A percentile compares a stretch with the other conserved stretches of the same genome.
Evolutionary conservation across 2,329 filamentous ascomycete species (phyloP).

Genomic region (Ophioceras dolichostomum): DNA sequence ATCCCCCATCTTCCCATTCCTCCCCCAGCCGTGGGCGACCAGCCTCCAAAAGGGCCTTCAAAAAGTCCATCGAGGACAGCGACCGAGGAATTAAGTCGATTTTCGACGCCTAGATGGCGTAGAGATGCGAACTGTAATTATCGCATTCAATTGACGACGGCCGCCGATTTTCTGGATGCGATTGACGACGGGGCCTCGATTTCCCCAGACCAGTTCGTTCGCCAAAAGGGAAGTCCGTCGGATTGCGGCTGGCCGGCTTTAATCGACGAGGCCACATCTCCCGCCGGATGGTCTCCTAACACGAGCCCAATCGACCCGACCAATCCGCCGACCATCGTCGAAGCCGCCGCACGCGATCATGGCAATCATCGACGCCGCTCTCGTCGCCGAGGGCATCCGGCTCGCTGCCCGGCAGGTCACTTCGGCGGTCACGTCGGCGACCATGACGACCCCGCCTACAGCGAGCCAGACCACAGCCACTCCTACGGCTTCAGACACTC

Average conservation of each 20-base stretch:
- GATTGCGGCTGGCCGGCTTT: background rate
- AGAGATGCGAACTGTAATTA: no score
- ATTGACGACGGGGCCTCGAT: background rate
- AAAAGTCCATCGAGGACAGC: no score
- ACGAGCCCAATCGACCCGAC: background rate
- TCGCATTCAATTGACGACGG: no score
- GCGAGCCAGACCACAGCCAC: conserved; percentile 5
- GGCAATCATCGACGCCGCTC: conserved; percentile 12
- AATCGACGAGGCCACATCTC: background rate
- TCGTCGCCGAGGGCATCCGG: conserved; percentile 12
- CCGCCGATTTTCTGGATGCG: background rate
- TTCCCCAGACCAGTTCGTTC: background rate
- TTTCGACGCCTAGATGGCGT: no score
- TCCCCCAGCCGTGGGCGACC: no score
- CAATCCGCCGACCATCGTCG: background rate
- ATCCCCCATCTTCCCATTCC: no score
- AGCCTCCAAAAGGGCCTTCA: no score
- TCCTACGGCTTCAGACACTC: conserved; percentile 5
- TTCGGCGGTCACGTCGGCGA: conserved; percentile 1
- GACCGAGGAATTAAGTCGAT: no score
- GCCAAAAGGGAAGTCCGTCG: background rate
- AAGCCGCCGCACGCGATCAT: conserved; percentile 9
- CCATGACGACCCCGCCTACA: conserved; percentile 1
- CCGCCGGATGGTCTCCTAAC: conserved; percentile 1
- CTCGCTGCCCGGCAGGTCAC: conserved; percentile 14